Base-by-base conservation (phyloP, 2,329 filamentous ascomycete genomes). In the Keithomyces neogunnii region DNA sequence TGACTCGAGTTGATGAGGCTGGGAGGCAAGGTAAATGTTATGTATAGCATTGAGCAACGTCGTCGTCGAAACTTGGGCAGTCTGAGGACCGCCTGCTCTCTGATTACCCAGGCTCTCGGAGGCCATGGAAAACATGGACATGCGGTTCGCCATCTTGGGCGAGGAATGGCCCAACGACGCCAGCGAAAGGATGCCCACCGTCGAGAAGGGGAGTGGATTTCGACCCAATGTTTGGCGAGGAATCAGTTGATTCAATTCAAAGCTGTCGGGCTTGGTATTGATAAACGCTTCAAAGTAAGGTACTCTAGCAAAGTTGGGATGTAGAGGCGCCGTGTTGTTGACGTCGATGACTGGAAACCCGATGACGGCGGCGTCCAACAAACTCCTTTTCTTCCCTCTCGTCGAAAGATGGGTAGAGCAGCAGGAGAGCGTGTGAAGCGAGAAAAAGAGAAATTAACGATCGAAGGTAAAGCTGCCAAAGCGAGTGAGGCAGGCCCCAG, bases 1-100 rank as follows among this genome's bases (percentile, higher is more conserved):
- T 46, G 90, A 85, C 69, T 99, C 93, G 45, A 99, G 80, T 55
- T 79, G 78, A 66, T 95, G 93, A n/a, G 92, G 82, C 62, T 89
- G 83, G 32, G 84, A 84, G 3, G 87, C 83, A 46, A 88, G 80
- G 69, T 95, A 97, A 63, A 88, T 86, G 60, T 89, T 90, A 71
- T 99, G 93, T 45, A 96, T 79, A 51, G 89, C 82, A 70, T 97
- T 97, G 51, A 99, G 80, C 45, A 97, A 80, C 0, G 90, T 95
- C 2, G 91, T 96, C 2, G 92, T 95, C 5, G 92, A 96, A 50
- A 96, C 85, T 66, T 95, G 90, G 45, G 85, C 73, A 8, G 87
- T 78, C 62, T 89, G 81, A 62, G 85, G 83, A 50, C 82, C 82
- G 35, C 78, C 74, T 56, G 74, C 76, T 59, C 80, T 76, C 56